Percentiles rank a stretch among this genome's conserved stretches.
Evolutionary conservation across 2,329 filamentous ascomycete genomes (phyloP).

Genomic region (Hawksworthiomyces lignivorus): DNA sequence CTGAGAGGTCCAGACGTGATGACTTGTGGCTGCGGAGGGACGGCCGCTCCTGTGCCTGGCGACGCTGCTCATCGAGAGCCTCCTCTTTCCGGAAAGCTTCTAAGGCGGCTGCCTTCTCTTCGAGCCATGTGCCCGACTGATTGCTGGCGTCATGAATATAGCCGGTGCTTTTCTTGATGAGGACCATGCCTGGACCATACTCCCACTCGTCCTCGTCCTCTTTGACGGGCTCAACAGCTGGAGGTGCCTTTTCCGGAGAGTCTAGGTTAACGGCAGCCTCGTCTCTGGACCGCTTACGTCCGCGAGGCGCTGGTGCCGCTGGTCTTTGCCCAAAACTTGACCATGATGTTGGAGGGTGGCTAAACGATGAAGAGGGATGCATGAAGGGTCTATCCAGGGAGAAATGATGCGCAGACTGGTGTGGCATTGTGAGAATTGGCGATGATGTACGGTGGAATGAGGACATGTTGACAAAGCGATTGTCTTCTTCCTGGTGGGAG

Average conservation of each 20-base stretch:
- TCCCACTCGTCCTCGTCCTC: constrained; percentile 58
- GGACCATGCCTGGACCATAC: constrained; percentile 65
- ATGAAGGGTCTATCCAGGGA: constrained; percentile 32
- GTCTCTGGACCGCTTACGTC: constrained; percentile 70
- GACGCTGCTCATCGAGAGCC: constrained; percentile 34
- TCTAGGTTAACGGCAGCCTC: constrained; percentile 63
- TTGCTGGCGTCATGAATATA: constrained; percentile 55
- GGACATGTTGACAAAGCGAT: constrained; percentile 28
- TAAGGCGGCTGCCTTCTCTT: constrained; percentile 53
- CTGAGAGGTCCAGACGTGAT: constrained; percentile 47
- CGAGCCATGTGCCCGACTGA: constrained; percentile 66
- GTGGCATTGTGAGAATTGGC: constrained; percentile 40
- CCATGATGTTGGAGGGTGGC: constrained; percentile 26
- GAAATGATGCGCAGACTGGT: constrained; percentile 34
- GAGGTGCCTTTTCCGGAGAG: constrained; percentile 43
- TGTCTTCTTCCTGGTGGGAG: no score
- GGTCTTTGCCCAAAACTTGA: constrained; percentile 19
- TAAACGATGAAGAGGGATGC: constrained; percentile 30
- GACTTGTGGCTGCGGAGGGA: constrained; percentile 59
- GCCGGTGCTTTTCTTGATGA: constrained; percentile 56
- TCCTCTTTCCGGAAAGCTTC: constrained; percentile 34
- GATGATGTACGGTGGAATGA: constrained; percentile 37
- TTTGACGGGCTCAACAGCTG: constrained; percentile 32
- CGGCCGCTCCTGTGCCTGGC: constrained; percentile 42
- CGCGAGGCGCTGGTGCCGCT: constrained; percentile 32